Percentiles rank a stretch among this genome's conserved stretches.
Evolutionary conservation across 495 filamentous ascomycete species (phyloP).

Genomic region (Podospora conica): DNA sequence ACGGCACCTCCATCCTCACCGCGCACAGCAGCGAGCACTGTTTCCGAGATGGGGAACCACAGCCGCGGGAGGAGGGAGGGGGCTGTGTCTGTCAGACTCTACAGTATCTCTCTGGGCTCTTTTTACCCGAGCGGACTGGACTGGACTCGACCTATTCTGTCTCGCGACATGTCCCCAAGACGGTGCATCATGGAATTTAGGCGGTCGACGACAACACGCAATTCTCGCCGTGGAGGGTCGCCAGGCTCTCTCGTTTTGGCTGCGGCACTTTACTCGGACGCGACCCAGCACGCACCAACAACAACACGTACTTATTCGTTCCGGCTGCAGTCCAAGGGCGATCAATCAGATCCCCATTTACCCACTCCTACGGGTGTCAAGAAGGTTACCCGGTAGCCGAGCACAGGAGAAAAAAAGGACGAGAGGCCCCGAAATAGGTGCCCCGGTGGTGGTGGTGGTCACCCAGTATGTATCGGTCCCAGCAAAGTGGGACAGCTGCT

Average conservation of each 20-base stretch:
- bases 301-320: background rate
- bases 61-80: too few species aligned
- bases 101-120: background rate
- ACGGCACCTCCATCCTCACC: background rate
- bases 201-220: background rate
- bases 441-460: too few species aligned
- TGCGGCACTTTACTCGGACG: background rate
- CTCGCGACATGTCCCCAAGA: background rate
- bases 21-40: background rate
- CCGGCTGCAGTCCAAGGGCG: background rate
- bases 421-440: background rate
- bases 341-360: background rate
- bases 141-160: background rate
- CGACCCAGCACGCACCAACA: background rate
- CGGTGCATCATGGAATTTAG: background rate
- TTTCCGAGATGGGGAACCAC: background rate
- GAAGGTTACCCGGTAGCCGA: background rate
- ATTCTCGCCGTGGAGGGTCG: too few species aligned
- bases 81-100: background rate
- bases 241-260: too few species aligned
- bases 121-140: background rate
- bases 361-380: background rate
- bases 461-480: background rate
- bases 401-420: background rate
- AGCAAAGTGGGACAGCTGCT: background rate